These are phyloP conservation scores for Fusarium coffeatum DNA, from an alignment of 2,329 filamentous ascomycete species.

Conservation along the genomic window DNA sequence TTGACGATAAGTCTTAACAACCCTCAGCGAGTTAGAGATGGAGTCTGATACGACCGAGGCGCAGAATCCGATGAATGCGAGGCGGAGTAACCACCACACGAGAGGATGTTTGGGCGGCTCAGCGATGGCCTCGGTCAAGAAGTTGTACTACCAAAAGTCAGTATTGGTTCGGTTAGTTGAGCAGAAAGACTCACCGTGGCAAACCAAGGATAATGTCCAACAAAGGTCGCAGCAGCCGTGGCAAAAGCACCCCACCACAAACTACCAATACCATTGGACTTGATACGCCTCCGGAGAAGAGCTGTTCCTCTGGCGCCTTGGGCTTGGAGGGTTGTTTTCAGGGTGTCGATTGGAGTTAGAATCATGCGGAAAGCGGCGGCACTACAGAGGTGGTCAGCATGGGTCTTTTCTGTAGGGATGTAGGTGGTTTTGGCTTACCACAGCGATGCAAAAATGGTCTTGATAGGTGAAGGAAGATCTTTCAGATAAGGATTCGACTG, in stretches of 20 bases:
- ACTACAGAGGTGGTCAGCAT: slow-evolving; percentile 35
- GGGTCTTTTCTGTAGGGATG: accelerated
- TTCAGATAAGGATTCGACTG: slow-evolving; percentile 60
- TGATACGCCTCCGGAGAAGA: slow-evolving; percentile 58
- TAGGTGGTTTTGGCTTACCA: slow-evolving; percentile 47
- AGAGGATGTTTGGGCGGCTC: slow-evolving; percentile 57
- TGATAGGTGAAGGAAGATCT: slow-evolving; percentile 55
- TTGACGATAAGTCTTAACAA: slow-evolving; percentile 63
- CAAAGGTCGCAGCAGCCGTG: slow-evolving; percentile 61
- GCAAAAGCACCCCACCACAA: slow-evolving; percentile 63
- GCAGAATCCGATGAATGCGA: slow-evolving; percentile 54
- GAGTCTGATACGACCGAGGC: slow-evolving; percentile 60
- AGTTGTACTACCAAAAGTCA: slow-evolving; percentile 55
- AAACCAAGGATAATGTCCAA: slow-evolving; percentile 63
- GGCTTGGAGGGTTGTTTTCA: slow-evolving; percentile 63
- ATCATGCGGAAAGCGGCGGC: slow-evolving; percentile 61
- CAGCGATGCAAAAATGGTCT: slow-evolving; percentile 61
- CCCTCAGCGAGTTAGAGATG: slow-evolving; percentile 60
- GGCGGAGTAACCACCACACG: slow-evolving; percentile 56
- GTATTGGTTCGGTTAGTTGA: accelerated
- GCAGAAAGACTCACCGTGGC: slow-evolving; percentile 52
- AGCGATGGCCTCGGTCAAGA: slow-evolving; percentile 52
- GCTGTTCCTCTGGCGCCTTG: slow-evolving; percentile 58
- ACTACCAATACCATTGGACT: slow-evolving; percentile 57
- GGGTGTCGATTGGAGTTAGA: slow-evolving; percentile 60